Base-by-base conservation (phyloP, 495 filamentous ascomycete species). In the Annulohypoxylon moriforme region DNA sequence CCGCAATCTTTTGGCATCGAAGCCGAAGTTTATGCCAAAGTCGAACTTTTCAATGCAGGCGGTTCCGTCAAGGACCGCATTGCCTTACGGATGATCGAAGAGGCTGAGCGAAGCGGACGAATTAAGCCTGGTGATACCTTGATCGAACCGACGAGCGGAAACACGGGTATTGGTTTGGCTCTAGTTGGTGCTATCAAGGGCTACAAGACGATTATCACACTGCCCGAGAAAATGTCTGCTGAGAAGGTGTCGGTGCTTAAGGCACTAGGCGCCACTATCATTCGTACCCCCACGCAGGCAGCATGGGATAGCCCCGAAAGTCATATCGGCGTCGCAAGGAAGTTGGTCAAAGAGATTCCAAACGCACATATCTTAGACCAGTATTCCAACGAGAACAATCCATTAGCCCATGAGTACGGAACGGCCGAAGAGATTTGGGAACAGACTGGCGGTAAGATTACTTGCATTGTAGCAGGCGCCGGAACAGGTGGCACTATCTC, bases 151-250 rank as follows among this genome's bases (percentile, higher is more conserved):
- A 99, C 96, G 31, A 96, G 93, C 76, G 96, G 96, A 33, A 99
- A 99, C 74, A 99, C 96, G 87, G 96, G 96, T 72, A 99, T 99
- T 74, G 96, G 96, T 22, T 84, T 99, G 55, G 96, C 96, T 16
- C 85, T 99, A 46, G 95, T 98, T 14, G 95, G 88, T 33, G 96
- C 96, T 7, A 91, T 99, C 67, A 98, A 98, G 83, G 94, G 92
- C 56, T 99, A 99, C 82, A 96, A 95, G 80, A 96, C 93, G 14
- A 98, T 99, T 80, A 99, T 99, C 76, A 99, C 96, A 0, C 88
- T 99, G 2, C 96, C 96, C 38, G 96, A 99, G 83, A 99, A 99
- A 85, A 99, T 99, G 96, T 97, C 94, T 5, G 89, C 93, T 27
- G 96, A 99, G 81, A 99, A 99, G 79, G 96, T 99, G 11, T 89